Base-by-base conservation (phyloP, 257 asterid genomes). In the Henckelia pumila region DNA sequence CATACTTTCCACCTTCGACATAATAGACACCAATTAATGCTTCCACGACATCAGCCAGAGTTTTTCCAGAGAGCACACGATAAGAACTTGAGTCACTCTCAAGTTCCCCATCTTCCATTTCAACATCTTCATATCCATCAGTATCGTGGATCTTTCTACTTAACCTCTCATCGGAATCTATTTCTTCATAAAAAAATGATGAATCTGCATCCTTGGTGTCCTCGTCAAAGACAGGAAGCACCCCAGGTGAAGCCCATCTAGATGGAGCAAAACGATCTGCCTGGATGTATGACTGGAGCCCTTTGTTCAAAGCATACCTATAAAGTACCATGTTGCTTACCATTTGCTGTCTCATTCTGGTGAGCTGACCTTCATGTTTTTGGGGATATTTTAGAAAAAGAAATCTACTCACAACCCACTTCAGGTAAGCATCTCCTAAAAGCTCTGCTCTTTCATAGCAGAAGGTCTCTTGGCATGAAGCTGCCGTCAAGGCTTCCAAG, bases 201-300 rank as follows among this genome's bases (percentile, higher is more conserved):
- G 80, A 77, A 40, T 82, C 91, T 13, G 73, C 82, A 49, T 90
- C 96, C 80, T 81, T 84, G 50, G 72, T 78, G 61, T 94, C 99
- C 84, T 94, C 99, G 62, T 94, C 99, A 59, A 84, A 94, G 68
- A 91, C 96, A 49, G 99, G 99, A 66, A 81, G 88, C 59, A 94
- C 99, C 25, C 99, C 99, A 13, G 99, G 99, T 29, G 97, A 95
- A 56, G 97, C 95, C 99, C 99, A 94, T 81, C 99, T 87, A 65
- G 97, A 87, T 56, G 97, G 97, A 78, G 99, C 87, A 79, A 94
- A 94, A 74, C 99, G 86, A 76, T 94, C 99, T 65, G 99, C 97
- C 83, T 94, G 99, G 73, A 94, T 91, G 76, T 85, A 94, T 5
- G 96, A 84, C 73, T 91, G 99, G 73, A 94, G 93, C 72, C 89